Evolutionary conservation across 2,329 filamentous ascomycete genomes (phyloP), one percentile per base, ranked within the genome.

Genomic region (Talaromyces sp.): DNA sequence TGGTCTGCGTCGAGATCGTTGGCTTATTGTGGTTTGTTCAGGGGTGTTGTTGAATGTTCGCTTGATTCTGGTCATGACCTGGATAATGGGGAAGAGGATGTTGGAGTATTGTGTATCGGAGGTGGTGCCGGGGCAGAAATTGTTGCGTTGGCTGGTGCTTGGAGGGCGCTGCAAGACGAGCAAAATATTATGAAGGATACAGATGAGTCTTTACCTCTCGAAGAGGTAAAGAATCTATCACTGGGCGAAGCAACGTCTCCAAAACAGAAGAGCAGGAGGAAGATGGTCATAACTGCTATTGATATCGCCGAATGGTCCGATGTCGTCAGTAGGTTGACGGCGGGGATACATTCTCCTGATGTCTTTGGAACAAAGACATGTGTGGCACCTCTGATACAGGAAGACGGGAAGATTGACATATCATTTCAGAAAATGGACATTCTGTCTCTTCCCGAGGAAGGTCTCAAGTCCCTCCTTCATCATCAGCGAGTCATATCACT

Each of bases 1-100:
- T 99, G 94, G 93, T 97, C 93, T 77, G 91, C 94, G 1, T 90
- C 90, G 61, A 84, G 95, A 62, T 90, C 93, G 0, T 79, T 98
- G 61, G 92, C 89, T 68, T 98, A 98, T 78, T 82, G 87, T n/a
- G 81, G 84, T n/a, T 74, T 88, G 16, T 82, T 89, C 27, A 74
- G 72, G 67, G 73, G 67, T 67, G 78, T 72, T 63, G 79, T 69
- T 35, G 48, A 68, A 67, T 63, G 22, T 64, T 22, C 14, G 0
- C 67, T 74, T 63, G 45, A 35, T 3, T 31, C 43, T 27, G 57
- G 31, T 3, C 33, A 9, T 31, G 14, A 8, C 0, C 3, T 13
- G 7, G 24, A 57, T 13, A 6, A 45, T 39, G 45, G 41, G 27
- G 19, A 59, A 41, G 67, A 59, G 19, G 27, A 58, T n/a, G 16